Evolutionary conservation across 2,329 filamentous ascomycete species (phyloP).

Genomic region (Beauveria scarabaeidicola): DNA sequence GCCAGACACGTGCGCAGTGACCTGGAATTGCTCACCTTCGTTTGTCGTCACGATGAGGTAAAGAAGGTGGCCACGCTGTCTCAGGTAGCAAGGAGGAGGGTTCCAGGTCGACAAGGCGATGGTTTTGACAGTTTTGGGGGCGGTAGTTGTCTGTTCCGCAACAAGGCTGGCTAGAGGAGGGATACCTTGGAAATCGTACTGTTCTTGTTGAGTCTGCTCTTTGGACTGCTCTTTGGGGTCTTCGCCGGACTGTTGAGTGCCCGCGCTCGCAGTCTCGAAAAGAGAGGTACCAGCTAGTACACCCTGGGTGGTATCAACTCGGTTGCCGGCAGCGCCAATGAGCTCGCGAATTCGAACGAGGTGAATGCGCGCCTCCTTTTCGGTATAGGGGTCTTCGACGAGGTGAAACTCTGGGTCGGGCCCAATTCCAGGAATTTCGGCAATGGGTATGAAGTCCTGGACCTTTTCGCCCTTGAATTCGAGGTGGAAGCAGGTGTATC

Average conservation of each 20-base stretch:
- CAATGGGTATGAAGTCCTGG: constrained; percentile 91
- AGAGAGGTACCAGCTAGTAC: constrained; percentile 78
- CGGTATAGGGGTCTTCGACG: constrained; percentile 92
- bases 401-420: constrained; percentile 70
- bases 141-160: constrained; percentile 54
- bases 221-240: constrained; percentile 24
- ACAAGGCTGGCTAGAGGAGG: constrained; percentile 64
- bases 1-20: constrained; percentile 87
- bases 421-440: constrained; percentile 74
- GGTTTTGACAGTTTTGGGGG: constrained; percentile 85
- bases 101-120: constrained; percentile 92
- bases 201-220: constrained; percentile 36
- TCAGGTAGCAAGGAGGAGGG: constrained; percentile 82
- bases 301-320: constrained; percentile 79
- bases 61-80: constrained; percentile 84
- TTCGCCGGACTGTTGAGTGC: constrained; percentile 31
- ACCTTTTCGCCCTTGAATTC: constrained; percentile 81
- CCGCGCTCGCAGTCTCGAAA: constrained; percentile 64
- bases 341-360: constrained; percentile 84
- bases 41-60: constrained; percentile 86
- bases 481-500: constrained; percentile 98
- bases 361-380: constrained; percentile 96
- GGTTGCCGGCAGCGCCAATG: constrained; percentile 83
- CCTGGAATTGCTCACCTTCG: constrained; percentile 89
- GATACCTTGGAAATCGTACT: constrained; percentile 68